Base-by-base conservation (phyloP, 2,329 filamentous ascomycete species). In the Apiospora aurea region DNA sequence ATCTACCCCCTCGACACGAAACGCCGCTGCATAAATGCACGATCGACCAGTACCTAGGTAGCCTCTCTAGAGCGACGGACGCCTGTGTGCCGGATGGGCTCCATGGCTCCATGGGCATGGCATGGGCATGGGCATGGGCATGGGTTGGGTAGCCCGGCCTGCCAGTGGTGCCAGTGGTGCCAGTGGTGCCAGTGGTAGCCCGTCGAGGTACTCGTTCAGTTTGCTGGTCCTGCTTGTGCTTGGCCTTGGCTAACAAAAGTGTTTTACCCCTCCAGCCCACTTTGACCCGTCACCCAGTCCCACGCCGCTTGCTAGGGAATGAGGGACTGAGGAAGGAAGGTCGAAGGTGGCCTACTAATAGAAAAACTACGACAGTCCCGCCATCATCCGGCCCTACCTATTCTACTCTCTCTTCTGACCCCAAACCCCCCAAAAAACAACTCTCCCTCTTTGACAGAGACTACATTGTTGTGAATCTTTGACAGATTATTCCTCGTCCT, bases 331-430 rank as follows among this genome's bases (percentile, higher is more conserved):
- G 26, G 26, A 29, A 29, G 26, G 34, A 38, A 38, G 34, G 34
- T 38, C 34, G 34, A 38, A 38, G 34, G 18, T 68, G 69, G 69
- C 53, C 53, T 61, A 61, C 53, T 61, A 70, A 73, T 73, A 71
- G 71, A 73, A 73, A 69, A 73, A 73, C 69, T 73, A 73, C 71
- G 71, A 73, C 53, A 70, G 57, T 71, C 68, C 74, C 73, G 72
- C 71, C 69, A 68, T 44, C 41, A 21, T 64, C 21, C 57, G 14
- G 66, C 11, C 41, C 43, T 46, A n/a, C 66, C 66, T 26, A 44
- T 47, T 34, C 43, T 47, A 68, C 66, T 68, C 72, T 57, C 67
- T 70, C 74, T 71, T 72, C 47, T 72, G 71, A 74, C 72, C 71
- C 72, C 74, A 18, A 75, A 41, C 21, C 57, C 51, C 46, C 21